These are phyloP conservation scores for Spatholobus suberectus DNA, from an alignment of 306 rosid genomes.

Conservation along the genomic window DNA sequence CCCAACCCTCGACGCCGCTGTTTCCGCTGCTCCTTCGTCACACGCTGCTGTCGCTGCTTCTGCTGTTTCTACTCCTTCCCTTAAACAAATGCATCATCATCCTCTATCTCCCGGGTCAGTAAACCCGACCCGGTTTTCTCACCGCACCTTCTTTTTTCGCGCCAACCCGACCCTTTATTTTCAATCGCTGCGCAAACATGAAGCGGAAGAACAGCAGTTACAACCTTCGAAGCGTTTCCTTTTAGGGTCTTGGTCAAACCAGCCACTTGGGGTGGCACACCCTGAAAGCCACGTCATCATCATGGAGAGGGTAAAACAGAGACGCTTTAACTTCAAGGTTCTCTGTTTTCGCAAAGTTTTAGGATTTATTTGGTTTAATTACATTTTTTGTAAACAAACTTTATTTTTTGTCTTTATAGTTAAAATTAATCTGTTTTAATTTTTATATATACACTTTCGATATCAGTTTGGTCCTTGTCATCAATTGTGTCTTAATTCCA, in stretches of 20 bases:
- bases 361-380: not conserved
- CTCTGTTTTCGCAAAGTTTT: not conserved
- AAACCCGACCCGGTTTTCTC: not conserved
- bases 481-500: no score
- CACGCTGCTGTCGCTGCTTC: constrained; percentile 76
- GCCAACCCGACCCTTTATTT: no score
- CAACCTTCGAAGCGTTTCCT: no score
- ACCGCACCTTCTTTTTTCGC: not conserved
- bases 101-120: not conserved
- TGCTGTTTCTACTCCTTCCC: constrained; percentile 62
- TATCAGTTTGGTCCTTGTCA: no score
- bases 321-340: not conserved
- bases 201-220: no score
- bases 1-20: constrained; percentile 40
- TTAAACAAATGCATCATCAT: not conserved
- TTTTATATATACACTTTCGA: no score
- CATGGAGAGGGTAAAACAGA: not conserved
- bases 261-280: no score
- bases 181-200: not conserved
- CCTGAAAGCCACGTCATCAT: not conserved
- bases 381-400: no score
- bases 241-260: no score
- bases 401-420: no score
- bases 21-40: constrained; percentile 50
- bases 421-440: no score